Evolutionary conservation across 176 grass and related monocot species (phyloP).

Genomic region (Olyra latifolia): DNA sequence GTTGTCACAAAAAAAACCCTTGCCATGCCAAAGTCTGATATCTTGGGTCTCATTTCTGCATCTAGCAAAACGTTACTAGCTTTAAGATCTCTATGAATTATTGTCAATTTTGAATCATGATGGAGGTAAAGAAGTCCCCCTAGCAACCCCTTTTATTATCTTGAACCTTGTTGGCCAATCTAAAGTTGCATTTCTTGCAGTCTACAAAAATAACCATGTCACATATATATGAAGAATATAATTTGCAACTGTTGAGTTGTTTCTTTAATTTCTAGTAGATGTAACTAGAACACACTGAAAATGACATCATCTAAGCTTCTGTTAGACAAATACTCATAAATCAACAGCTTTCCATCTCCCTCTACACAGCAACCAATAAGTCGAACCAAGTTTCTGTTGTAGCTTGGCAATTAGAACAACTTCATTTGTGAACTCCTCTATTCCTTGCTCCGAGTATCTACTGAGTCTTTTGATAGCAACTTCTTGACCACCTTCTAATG

Average conservation of each 20-base stretch:
- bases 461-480: constrained; percentile 48
- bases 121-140: constrained; percentile 64
- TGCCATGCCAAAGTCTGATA: constrained; percentile 60
- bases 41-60: constrained; percentile 44
- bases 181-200: not conserved
- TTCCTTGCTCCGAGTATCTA: constrained; percentile 28
- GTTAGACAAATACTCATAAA: too few species aligned
- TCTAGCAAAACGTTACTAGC: constrained; percentile 47
- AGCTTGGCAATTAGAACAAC: constrained; percentile 36
- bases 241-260: not conserved
- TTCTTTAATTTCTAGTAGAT: too few species aligned
- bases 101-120: constrained; percentile 49
- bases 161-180: constrained; percentile 43
- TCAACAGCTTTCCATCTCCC: constrained; percentile 45
- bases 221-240: not conserved
- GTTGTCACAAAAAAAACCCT: constrained; percentile 41
- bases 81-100: constrained; percentile 55
- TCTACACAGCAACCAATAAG: constrained; percentile 36
- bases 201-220: not conserved
- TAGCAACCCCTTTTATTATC: constrained; percentile 44
- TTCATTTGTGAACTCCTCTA: constrained; percentile 41
- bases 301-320: constrained; percentile 32
- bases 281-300: constrained; percentile 21
- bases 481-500: constrained; percentile 18
- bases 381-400: constrained; percentile 40